A percentile compares a stretch with the other conserved stretches of the same genome.
Conservation (phyloP, 2,329 filamentous ascomycete species). For the Penicillium crustosum region DNA sequence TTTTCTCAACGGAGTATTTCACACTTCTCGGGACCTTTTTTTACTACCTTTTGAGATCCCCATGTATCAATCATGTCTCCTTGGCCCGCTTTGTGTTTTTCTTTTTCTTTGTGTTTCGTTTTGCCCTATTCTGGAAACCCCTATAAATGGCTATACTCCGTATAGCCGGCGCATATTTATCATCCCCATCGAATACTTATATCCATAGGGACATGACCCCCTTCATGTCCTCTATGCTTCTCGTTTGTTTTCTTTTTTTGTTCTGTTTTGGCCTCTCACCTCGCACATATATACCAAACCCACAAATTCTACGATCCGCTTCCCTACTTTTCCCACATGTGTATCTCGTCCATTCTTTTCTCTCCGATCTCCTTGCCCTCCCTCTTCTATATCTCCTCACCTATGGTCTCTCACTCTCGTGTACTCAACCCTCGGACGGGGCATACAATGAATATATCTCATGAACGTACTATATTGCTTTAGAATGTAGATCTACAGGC, state of each 20-base stretch:
- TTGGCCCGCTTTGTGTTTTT: conserved; percentile 18
- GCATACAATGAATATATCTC: conserved; percentile 27
- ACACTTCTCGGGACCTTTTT: conserved; percentile 21
- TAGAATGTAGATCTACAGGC: neutral
- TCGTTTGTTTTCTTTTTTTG: conserved; percentile 5
- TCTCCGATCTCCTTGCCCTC: conserved; percentile 3
- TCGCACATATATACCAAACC: conserved; percentile 27
- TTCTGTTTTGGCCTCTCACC: conserved; percentile 4
- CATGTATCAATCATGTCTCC: conserved; percentile 29
- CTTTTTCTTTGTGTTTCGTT: conserved; percentile 7
- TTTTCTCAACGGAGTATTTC: conserved; percentile 18
- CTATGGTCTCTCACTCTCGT: conserved; percentile 16
- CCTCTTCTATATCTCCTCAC: conserved; percentile 8
- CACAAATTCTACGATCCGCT: conserved; percentile 14
- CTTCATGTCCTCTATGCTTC: conserved; percentile 5
- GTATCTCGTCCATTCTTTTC: conserved; percentile 19
- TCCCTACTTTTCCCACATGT: conserved; percentile 12
- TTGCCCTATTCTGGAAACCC: conserved; percentile 19
- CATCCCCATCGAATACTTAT: conserved; percentile 16
- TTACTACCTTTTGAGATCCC: conserved; percentile 18
- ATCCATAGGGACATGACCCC: conserved; percentile 2
- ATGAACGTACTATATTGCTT: conserved; percentile 11
- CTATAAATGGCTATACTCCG: conserved; percentile 22
- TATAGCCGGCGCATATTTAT: conserved; percentile 27
- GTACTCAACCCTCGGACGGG: conserved; percentile 22